Percentiles rank a stretch among this genome's conserved stretches.
phyloP scores from a whole-genome alignment of 352 stramenopile species.

The Phytophthora brassicae region DNA sequence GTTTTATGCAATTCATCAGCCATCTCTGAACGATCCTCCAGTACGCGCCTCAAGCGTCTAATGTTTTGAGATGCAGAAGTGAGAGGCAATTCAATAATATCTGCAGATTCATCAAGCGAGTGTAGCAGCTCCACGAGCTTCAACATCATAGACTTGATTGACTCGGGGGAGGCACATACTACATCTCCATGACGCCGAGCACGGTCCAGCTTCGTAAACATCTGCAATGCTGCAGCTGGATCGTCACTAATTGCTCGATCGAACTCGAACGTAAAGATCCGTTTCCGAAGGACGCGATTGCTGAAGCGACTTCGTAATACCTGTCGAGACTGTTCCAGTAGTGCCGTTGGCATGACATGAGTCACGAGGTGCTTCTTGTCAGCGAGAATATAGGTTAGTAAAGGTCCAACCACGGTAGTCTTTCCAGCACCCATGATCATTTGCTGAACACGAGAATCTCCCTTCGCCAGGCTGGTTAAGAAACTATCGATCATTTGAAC shows the following conservation, averaged over 20 bases:
- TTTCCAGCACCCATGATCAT: conserved; percentile 99
- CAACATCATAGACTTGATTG: conserved; percentile 99
- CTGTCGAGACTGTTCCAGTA: conserved; percentile 98
- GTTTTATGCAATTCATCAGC: conserved; percentile 89
- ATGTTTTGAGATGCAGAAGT: conserved; percentile 71
- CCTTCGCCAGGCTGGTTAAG: conserved; percentile 81
- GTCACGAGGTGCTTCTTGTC: conserved; percentile 95
- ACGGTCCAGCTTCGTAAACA: conserved; percentile 89
- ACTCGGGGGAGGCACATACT: conserved; percentile 98
- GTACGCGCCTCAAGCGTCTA: conserved; percentile 59
- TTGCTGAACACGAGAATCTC: conserved; percentile 89
- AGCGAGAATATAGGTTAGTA: conserved; percentile 97
- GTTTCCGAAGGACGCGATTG: conserved; percentile 95
- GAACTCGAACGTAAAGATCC: conserved; percentile 99
- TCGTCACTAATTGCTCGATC: conserved; percentile 93
- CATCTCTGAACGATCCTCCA: conserved; percentile 86
- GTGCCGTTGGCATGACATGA: conserved; percentile 98
- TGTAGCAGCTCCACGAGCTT: conserved; percentile 97
- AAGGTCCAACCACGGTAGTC: conserved; percentile 98
- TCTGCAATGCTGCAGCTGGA: conserved; percentile 49
- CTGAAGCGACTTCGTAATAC: conserved; percentile 98
- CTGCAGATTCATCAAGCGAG: conserved; percentile 83
- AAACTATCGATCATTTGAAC: conserved; percentile 99
- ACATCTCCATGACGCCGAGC: conserved; percentile 92
- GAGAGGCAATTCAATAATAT: conserved; percentile 66